Percentiles rank a stretch among this genome's conserved stretches.
phyloP scores from a whole-genome alignment of 805 yeast species.

The Candida tallmaniae region DNA sequence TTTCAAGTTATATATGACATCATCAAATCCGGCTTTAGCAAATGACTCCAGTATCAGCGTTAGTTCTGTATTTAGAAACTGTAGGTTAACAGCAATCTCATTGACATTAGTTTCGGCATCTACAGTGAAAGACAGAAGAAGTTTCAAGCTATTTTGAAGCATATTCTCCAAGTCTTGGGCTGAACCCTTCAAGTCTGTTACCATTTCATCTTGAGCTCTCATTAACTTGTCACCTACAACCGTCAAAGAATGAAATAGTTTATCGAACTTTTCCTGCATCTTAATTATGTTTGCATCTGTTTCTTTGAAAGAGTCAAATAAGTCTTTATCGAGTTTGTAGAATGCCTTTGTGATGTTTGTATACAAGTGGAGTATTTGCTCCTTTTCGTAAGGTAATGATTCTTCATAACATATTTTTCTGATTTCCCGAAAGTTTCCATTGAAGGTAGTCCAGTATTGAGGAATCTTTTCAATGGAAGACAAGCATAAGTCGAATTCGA shows the following conservation, averaged over 20 bases:
- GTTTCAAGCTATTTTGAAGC: slow-evolving; percentile 3
- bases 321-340: slow-evolving; percentile 6
- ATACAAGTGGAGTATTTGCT: slow-evolving; percentile 43
- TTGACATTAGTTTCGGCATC: slow-evolving; percentile 5
- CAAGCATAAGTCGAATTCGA: slow-evolving; percentile 33
- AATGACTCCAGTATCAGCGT: background rate
- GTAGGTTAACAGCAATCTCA: slow-evolving; percentile 11
- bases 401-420: slow-evolving; percentile 51
- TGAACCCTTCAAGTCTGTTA: slow-evolving; percentile 4
- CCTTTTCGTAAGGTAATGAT: slow-evolving; percentile 48
- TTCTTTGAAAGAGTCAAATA: background rate
- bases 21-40: background rate
- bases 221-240: background rate
- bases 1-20: background rate
- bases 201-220: slow-evolving; percentile 6
- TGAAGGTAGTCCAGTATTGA: slow-evolving; percentile 73
- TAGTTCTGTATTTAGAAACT: slow-evolving; percentile 7
- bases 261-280: slow-evolving; percentile 13
- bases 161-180: slow-evolving; percentile 4
- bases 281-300: slow-evolving; percentile 6
- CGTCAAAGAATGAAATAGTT: slow-evolving; percentile 1
- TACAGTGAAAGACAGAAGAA: slow-evolving; percentile 3
- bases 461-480: slow-evolving; percentile 36
- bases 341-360: slow-evolving; percentile 39
- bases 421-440: slow-evolving; percentile 57